Evolutionary conservation across 345 rosid species (phyloP).

Genomic region (Eucalyptus marginata): DNA sequence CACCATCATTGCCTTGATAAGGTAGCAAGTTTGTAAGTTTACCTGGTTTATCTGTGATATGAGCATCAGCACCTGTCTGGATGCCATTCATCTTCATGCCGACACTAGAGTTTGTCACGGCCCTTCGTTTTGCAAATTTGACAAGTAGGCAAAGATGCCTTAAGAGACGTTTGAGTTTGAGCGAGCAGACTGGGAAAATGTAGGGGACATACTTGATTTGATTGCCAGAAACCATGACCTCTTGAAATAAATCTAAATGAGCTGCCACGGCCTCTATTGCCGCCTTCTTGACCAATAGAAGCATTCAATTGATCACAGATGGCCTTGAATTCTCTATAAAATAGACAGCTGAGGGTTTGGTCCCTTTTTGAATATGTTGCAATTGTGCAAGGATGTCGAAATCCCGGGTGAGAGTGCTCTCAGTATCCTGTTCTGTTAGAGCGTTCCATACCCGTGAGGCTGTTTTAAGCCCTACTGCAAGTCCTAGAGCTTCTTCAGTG

Average conservation of each 20-base stretch:
- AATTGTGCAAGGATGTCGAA: background rate
- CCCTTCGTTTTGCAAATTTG: background rate
- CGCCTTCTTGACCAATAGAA: background rate
- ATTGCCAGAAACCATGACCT: background rate
- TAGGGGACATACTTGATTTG: background rate
- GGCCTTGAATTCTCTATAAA: too few relatives aligned
- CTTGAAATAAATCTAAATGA: background rate
- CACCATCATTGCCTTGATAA: background rate
- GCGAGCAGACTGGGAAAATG: background rate
- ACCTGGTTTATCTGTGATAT: background rate
- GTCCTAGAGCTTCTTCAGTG: background rate
- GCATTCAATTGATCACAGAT: too few relatives aligned
- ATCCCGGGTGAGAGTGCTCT: background rate
- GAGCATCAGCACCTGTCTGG: background rate
- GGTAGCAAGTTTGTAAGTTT: background rate
- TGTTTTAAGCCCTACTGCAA: background rate
- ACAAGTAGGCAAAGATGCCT: background rate
- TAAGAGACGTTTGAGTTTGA: background rate
- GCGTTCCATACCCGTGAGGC: background rate
- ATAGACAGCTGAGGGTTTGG: background rate
- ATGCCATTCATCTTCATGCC: background rate
- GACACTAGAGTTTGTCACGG: background rate
- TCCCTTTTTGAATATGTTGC: background rate
- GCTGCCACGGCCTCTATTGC: background rate
- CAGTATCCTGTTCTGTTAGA: background rate